A percentile compares a stretch with the other conserved stretches of the same genome.
Evolutionary conservation across 345 rosid genomes (phyloP).

Genomic region (Sisymbrium altissimum): DNA sequence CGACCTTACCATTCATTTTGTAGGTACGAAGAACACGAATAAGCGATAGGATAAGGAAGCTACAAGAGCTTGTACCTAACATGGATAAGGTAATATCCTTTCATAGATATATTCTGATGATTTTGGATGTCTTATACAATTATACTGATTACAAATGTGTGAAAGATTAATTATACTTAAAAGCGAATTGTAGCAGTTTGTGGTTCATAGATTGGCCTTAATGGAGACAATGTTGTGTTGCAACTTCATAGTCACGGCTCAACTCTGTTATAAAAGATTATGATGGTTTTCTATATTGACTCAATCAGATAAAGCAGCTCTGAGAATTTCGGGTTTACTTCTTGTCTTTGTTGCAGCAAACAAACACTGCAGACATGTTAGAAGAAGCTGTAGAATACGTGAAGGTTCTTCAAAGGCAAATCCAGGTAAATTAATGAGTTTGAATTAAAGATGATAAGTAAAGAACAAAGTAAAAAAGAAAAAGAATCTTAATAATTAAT

Average conservation of each 20-base stretch:
- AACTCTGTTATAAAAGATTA: not conserved
- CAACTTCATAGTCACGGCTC: not conserved
- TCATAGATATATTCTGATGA: not conserved
- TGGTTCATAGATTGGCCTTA: not conserved
- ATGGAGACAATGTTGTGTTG: not conserved
- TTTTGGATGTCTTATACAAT: not conserved
- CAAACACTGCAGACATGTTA: conserved; percentile 85
- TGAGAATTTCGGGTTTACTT: not conserved
- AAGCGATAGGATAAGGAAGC: conserved; percentile 43
- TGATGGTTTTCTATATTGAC: too few species aligned
- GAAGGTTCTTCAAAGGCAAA: conserved; percentile 66
- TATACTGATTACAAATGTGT: not conserved
- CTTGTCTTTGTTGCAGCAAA: conserved; percentile 57
- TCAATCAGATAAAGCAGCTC: not conserved
- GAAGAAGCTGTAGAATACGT: conserved; percentile 80
- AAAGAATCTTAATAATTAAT: not conserved
- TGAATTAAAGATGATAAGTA: not conserved
- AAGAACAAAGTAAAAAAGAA: not conserved
- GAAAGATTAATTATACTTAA: too few species aligned
- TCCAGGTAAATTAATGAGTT: conserved; percentile 45
- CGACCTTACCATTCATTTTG: not conserved
- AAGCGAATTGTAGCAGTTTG: too few species aligned
- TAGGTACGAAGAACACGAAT: conserved; percentile 78
- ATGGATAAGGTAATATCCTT: conserved; percentile 64
- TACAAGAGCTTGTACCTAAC: conserved; percentile 86